Evolutionary conservation across 805 yeast genomes (phyloP), one percentile per base, ranked within the genome.

Genomic region (Lachancea quebecensis): DNA sequence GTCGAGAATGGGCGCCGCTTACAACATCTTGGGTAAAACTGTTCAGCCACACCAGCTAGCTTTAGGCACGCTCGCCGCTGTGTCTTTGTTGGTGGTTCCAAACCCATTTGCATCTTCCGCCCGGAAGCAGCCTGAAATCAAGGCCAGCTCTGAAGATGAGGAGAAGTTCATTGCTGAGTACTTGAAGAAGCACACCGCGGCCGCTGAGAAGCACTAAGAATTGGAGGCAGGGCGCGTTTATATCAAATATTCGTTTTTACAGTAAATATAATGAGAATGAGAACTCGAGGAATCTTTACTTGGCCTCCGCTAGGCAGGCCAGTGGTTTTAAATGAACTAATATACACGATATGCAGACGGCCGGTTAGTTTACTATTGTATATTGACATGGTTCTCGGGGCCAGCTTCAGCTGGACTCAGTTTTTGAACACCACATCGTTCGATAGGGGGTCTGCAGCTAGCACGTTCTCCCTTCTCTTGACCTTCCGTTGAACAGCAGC

Each of bases 101-200:
- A 84, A 86, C 67, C 87, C 90, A 67, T 81, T 67, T 44, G 57
- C 65, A 41, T 69, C 79, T 21, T 72, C 77, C 53, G 73, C 79
- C 54, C 77, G 82, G 58, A 72, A 75, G 50, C 73, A 71, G 56
- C 89, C 93, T 38, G 71, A 81, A 35, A 76, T 88, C 66, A 77
- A 79, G 53, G 95, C 95, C 53, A 67, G 79, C 46, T 77, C 89
- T 41, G 80, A 88, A 56, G 97, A 88, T 61, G 97, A 90, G 73
- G 95, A 86, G 68, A 81, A 83, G 67, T 90, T 85, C 72, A 82
- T 90, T 60, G 74, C 70, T 65, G 85, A 81, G 59, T 89, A 78
- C 74, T 72, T 80, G 68, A 67, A 72, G 64, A 68, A 74, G 53
- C 63, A 56, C 30, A 40, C 58, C 28, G 59, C 55, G 38, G 9